Evolutionary conservation across 306 rosid species (phyloP), one percentile per base, ranked within the genome.

Genomic region (Crotalaria pallida): DNA sequence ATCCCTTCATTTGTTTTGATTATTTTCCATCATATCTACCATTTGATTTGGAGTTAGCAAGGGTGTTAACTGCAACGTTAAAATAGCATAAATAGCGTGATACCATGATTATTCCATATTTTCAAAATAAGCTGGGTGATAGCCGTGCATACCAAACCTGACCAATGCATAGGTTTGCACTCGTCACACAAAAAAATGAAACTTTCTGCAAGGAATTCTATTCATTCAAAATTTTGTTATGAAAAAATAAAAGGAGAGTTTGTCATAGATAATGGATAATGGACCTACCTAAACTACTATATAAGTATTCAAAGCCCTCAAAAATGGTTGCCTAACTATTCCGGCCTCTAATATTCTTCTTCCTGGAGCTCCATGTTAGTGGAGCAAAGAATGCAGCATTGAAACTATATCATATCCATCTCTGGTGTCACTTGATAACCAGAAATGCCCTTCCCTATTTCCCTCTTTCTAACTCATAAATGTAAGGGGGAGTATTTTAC

Each of bases 361-460:
- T 43, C 36, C 57, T 64, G 76, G 31, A 77, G 85, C 89, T 74
- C 88, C 79, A 19, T 70, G 58, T 61, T 61, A 43, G 47, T 62
- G 94, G 92, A 89, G 88, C 89, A 81, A 66, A 82, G 86, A 86
- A 70, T 76, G 75, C 80, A 74, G 74, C 78, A 73, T 78, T 56
- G 75, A 85, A 43, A 79, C 49, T 73, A 83, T 80, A 84, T 68
- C 72, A 79, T 65, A 80, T 80, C 73, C 33, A 33, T 72, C 76
- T 72, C 76, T 27, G 49, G 40, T 53, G 64, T 68, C 76, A 69
- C 66, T 16, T 26, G 69, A 76, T 52, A 80, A 68, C 60, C 65
- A 65, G 58, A 65, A 76, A 58, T 68, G 74, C 43, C 75, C n/a
- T n/a, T n/a, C n/a, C n/a, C n/a, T n/a, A n/a, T n/a, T 36, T 80